Conservation (phyloP, 306 rosid genomes). For the Ceratonia siliqua region DNA sequence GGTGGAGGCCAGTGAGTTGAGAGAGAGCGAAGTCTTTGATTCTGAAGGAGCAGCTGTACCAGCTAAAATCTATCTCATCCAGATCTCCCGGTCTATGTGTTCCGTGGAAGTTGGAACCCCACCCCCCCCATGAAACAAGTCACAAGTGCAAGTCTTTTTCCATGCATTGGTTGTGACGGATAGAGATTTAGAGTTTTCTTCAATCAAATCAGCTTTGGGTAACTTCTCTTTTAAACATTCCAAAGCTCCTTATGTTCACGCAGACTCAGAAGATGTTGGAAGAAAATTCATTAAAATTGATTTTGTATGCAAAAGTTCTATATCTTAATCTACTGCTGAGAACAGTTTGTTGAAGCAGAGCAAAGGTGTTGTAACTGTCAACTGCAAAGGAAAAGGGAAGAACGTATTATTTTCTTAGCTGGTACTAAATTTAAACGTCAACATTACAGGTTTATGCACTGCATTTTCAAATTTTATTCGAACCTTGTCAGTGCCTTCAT, state of each 20-base stretch:
- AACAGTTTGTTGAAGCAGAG: constrained; percentile 31
- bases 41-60: constrained; percentile 62
- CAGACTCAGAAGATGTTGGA: constrained; percentile 48
- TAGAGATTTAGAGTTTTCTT: constrained; percentile 21
- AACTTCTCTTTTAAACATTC: constrained; percentile 57
- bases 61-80: constrained; percentile 47
- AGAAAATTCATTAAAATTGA: constrained; percentile 17
- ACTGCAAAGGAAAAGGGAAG: constrained; percentile 24
- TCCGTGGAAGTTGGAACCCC: constrained; percentile 36
- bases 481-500: neutral
- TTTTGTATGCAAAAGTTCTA: constrained; percentile 34
- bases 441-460: neutral
- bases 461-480: neutral
- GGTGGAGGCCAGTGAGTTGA: neutral
- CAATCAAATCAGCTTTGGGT: constrained; percentile 56
- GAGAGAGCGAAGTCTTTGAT: constrained; percentile 36
- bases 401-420: neutral
- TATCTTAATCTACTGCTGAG: constrained; percentile 20
- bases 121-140: constrained; percentile 50
- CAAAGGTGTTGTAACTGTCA: constrained; percentile 24
- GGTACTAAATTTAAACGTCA: constrained; percentile 29
- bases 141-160: constrained; percentile 55
- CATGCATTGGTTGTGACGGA: constrained; percentile 36
- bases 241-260: constrained; percentile 43
- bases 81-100: constrained; percentile 28